These are phyloP conservation scores for Calonectria montana DNA, from an alignment of 2,329 filamentous ascomycete species.

Conservation along the genomic window DNA sequence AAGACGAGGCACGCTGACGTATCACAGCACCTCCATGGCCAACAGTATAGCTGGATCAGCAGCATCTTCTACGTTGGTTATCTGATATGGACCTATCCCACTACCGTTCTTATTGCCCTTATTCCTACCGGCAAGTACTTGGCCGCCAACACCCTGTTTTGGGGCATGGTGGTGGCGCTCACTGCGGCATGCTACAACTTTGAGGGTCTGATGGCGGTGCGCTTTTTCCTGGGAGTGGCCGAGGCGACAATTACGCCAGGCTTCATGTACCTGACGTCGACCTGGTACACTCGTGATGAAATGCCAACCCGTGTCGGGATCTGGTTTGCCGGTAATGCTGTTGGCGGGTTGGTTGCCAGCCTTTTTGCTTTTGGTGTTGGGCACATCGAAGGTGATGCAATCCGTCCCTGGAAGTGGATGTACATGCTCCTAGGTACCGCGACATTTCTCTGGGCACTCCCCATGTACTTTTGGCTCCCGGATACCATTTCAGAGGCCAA, in stretches of 20 bases:
- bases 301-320: constrained; percentile 65
- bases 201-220: constrained; percentile 59
- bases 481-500: constrained; percentile 64
- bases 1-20: not conserved
- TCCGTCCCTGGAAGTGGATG: constrained; percentile 68
- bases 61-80: constrained; percentile 58
- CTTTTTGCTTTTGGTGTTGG: constrained; percentile 67
- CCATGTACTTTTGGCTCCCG: constrained; percentile 61
- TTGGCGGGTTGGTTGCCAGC: constrained; percentile 60
- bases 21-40: constrained; percentile 43
- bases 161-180: constrained; percentile 59
- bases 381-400: constrained; percentile 55
- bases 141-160: constrained; percentile 59
- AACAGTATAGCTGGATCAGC: constrained; percentile 74
- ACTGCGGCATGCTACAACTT: constrained; percentile 61
- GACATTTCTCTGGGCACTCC: constrained; percentile 64
- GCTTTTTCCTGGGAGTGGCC: constrained; percentile 65
- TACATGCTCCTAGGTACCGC: constrained; percentile 64
- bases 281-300: constrained; percentile 68
- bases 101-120: constrained; percentile 59
- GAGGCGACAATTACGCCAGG: constrained; percentile 66
- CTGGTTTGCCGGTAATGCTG: constrained; percentile 66
- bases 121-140: constrained; percentile 61
- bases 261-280: constrained; percentile 67
- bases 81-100: constrained; percentile 62